Evolutionary conservation across 2,329 filamentous ascomycete species (phyloP), one percentile per base, ranked within the genome.

Genomic region (Tolypocladium guangdongense): DNA sequence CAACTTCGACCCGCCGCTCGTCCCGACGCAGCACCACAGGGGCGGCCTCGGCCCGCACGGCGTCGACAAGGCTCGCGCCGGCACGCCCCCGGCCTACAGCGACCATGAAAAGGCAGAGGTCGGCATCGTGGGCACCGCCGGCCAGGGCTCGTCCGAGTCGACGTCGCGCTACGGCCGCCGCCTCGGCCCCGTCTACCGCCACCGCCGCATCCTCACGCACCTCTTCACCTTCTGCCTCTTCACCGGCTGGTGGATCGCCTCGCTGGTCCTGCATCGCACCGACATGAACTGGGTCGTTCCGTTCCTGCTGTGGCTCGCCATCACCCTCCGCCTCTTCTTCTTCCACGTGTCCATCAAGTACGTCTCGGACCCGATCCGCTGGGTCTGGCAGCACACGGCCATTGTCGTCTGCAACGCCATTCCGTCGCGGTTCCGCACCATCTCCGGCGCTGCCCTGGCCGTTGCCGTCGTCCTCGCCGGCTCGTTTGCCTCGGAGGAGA

Each of bases 231-330:
- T 72, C 51, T 59, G 61, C 50, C 59, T 76, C 53, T 73, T 74
- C 56, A 76, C 74, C 3, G 76, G 74, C 62, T 90, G 87, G 87
- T 91, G 86, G 86, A 85, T 91, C 58, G 83, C 86, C 7, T 81
- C 84, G 52, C 72, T 92, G 49, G 75, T 90, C 55, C 74, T 89
- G 52, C 88, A 92, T 66, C 82, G 82, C 55, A 60, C 85, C 55
- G 82, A 90, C 63, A 77, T 76, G 69, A 89, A 88, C 63, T 95
- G 90, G 90, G 70, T 95, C 54, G 81, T 91, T 50, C 90, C 90
- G 0, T 93, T 95, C 70, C 76, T 95, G 50, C 66, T 96, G 48
- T 95, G 86, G 76, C 80, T 95, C 47, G 78, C 75, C 59, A 83
- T 95, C 61, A 82, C 80, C 12, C 73, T 93, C 50, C 86, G 90